Evolutionary conservation across 139 green algal genomes (phyloP).

Genomic region (Coelastrella sp.): DNA sequence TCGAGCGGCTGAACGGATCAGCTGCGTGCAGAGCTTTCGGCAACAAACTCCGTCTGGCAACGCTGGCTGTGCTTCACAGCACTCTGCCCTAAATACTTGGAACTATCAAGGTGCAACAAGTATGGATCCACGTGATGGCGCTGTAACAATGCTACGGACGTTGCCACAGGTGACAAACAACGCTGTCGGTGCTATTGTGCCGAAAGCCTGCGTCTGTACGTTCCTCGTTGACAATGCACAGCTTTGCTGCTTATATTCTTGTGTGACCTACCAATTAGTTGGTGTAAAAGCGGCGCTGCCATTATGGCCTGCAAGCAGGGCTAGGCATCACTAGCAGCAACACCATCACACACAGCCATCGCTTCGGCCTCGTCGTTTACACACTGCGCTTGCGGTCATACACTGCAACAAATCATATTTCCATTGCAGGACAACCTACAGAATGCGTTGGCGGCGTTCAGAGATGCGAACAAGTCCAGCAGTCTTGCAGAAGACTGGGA

Average conservation of each 20-base stretch:
- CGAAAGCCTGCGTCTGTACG: background rate
- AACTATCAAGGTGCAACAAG: background rate
- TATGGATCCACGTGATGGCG: background rate
- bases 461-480: conserved; percentile 27
- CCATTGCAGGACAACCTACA: background rate
- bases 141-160: background rate
- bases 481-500: conserved; percentile 37
- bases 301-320: too few species aligned
- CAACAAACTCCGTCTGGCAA: too few species aligned
- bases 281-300: background rate
- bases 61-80: too few species aligned
- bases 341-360: background rate
- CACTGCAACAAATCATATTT: background rate
- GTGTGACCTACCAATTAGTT: background rate
- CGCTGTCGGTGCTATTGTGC: background rate
- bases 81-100: too few species aligned
- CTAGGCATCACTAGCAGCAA: background rate
- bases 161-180: background rate
- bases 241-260: background rate
- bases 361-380: background rate
- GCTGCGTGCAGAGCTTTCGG: too few species aligned
- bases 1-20: background rate
- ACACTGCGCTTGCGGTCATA: background rate
- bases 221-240: background rate
- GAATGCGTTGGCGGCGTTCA: conserved; percentile 21